Percentiles rank a stretch among this genome's conserved stretches.
Evolutionary conservation across 108 stramenopile species (phyloP).

Genomic region (Discostella stelligeroides): DNA sequence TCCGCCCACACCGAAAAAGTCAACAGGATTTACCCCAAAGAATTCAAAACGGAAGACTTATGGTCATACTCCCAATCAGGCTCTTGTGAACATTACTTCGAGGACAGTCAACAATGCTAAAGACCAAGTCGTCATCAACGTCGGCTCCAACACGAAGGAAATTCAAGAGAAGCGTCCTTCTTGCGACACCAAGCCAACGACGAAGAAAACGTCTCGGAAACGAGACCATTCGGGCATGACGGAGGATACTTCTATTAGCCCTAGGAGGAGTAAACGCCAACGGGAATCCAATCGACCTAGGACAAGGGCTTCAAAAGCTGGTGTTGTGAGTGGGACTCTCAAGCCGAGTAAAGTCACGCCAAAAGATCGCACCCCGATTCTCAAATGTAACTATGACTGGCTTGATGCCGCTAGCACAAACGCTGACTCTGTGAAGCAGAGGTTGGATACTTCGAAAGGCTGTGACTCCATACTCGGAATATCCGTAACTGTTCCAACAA

Average conservation of each 20-base stretch:
- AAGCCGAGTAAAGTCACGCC: slow-evolving; percentile 10
- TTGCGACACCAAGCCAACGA: neutral
- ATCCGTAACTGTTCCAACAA: slow-evolving; percentile 16
- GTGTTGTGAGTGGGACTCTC: too few species aligned
- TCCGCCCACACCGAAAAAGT: neutral
- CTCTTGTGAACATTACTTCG: neutral
- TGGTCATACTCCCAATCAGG: neutral
- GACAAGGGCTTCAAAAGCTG: neutral
- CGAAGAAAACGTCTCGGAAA: neutral
- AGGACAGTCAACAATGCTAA: neutral
- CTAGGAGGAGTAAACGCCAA: slow-evolving; percentile 14
- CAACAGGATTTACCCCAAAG: neutral
- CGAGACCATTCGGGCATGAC: neutral
- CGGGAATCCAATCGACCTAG: neutral
- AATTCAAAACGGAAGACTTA: neutral
- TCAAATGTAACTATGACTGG: neutral
- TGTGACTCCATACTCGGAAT: slow-evolving; percentile 15
- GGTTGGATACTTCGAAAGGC: neutral
- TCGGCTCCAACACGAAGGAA: neutral
- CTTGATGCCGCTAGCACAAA: slow-evolving; percentile 4
- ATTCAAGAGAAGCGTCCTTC: neutral
- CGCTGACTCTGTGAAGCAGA: neutral
- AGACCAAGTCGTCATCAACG: neutral
- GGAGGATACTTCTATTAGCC: slow-evolving; percentile 2
- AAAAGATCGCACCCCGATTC: neutral